A percentile compares a stretch with the other conserved stretches of the same genome.
These are phyloP conservation scores for Dactylellina cionopaga DNA, from an alignment of 2,329 filamentous ascomycete genomes.

Conservation along the genomic window DNA sequence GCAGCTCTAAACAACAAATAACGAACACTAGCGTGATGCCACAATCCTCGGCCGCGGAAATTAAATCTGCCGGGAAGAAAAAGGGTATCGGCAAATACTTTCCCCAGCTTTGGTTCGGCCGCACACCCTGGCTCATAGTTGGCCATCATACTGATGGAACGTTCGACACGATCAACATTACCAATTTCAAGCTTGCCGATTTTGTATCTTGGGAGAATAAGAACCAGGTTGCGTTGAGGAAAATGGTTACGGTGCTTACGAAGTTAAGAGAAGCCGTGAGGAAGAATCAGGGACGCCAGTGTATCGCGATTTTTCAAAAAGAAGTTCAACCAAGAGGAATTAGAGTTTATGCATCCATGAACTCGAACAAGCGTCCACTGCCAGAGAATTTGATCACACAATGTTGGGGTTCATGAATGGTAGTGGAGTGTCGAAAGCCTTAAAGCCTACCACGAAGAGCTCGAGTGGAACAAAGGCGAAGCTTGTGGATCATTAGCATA, in stretches of 20 bases:
- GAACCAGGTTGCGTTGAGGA: slow-evolving; percentile 30
- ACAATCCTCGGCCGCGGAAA: slow-evolving; percentile 51
- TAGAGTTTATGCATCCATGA: slow-evolving; percentile 1
- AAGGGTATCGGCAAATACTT: slow-evolving; percentile 16
- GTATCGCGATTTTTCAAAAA: slow-evolving; percentile 12
- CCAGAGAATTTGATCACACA: background rate
- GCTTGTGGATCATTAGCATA: too few species aligned
- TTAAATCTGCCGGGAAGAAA: slow-evolving; percentile 50
- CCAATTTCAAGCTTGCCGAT: slow-evolving; percentile 1
- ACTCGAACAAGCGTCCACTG: background rate
- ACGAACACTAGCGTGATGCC: slow-evolving; percentile 26
- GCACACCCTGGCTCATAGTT: slow-evolving; percentile 53
- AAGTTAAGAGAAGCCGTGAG: slow-evolving; percentile 48
- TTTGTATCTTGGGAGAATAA: slow-evolving; percentile 51
- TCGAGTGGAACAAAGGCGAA: too few species aligned
- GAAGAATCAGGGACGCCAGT: slow-evolving; percentile 45
- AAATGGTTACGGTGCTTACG: slow-evolving; percentile 50
- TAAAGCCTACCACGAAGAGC: too few species aligned
- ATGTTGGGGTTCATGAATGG: too few species aligned
- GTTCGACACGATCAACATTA: slow-evolving; percentile 32
- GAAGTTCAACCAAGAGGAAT: background rate
- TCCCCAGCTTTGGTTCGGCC: slow-evolving; percentile 56
- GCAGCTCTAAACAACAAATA: background rate
- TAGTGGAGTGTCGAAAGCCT: too few species aligned
- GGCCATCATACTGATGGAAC: slow-evolving; percentile 52